Evolutionary conservation across 2,329 filamentous ascomycete species (phyloP), one percentile per base, ranked within the genome.

Genomic region (Neonectria neomacrospora): DNA sequence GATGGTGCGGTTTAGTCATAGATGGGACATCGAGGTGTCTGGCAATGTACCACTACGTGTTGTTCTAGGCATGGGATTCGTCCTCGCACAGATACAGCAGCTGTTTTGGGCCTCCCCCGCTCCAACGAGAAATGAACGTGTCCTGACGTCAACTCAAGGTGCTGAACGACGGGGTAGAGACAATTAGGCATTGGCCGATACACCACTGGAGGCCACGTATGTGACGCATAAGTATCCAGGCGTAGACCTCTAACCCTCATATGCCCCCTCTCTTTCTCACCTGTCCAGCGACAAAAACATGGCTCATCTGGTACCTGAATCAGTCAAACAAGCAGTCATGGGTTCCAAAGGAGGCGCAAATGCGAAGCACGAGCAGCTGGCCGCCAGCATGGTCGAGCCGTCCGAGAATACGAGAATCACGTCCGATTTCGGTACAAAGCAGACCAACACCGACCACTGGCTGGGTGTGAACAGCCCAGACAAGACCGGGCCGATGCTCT

Each of bases 381-480:
- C 82, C 26, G 78, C 79, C 42, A 80, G 89, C 65, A 90, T 81
- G 3, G 85, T 87, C 58, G 83, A 92, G 73, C 82, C 87, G 2
- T 79, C 85, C 47, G 78, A 85, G 53, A 83, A 87, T 39, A 81
- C 84, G 32, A 83, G 86, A 41, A 87, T 94, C 68, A 95, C 92
- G 0, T 90, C 90, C 52, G 93, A 97, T 73, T 92, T 85, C 79
- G 93, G 93, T 22, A 88, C 90, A 28, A 92, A 90, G 77, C 85
- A 93, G 72, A 80, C 82, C 44, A 90, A 90, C 71, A 90, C 90
- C 1, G 93, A 97, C 73, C 85, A 94, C 74, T 96, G 92, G 92
- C 81, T 96, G 57, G 88, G 86, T 55, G 83, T 90, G 5, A 85
- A 81, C 26, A 88, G 80, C 37, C 83, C 88, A 3, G 84, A 91